Conservation (phyloP, 805 yeast species). For the Alloascoidea hylecoeti region DNA sequence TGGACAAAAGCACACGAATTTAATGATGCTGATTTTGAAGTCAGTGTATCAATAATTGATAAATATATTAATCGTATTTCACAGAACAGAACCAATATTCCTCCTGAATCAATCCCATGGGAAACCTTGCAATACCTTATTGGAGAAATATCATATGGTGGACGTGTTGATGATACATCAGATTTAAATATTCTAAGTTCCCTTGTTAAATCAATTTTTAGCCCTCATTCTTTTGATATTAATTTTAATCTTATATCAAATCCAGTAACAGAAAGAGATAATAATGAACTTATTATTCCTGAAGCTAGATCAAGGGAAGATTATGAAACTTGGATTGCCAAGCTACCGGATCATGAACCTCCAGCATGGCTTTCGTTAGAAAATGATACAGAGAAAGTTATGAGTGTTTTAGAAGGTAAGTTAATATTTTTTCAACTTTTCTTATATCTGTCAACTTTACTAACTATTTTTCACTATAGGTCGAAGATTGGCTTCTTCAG, state of each 20-base stretch:
- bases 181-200: constrained; percentile 25
- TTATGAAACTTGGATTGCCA: constrained; percentile 32
- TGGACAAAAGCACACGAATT: constrained; percentile 52
- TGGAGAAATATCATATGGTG: constrained; percentile 48
- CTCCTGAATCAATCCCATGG: constrained; percentile 43
- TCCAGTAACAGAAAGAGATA: constrained; percentile 7
- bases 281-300: constrained; percentile 25
- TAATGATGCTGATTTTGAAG: constrained; percentile 54
- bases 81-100: constrained; percentile 19
- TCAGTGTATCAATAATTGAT: constrained; percentile 30
- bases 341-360: constrained; percentile 38
- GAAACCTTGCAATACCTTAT: constrained; percentile 30
- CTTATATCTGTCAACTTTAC: no score
- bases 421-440: no score
- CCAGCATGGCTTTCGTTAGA: constrained; percentile 39
- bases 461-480: no score
- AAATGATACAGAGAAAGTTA: constrained; percentile 23
- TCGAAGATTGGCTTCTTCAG: neutral
- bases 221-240: constrained; percentile 1
- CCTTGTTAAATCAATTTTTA: constrained; percentile 15
- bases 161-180: constrained; percentile 20
- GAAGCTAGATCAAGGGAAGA: constrained; percentile 23
- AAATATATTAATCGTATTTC: constrained; percentile 20
- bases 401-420: constrained; percentile 8
- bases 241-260: constrained; percentile 20